Conservation (phyloP, 352 stramenopile genomes). For the Globisporangium recalcitrans region DNA sequence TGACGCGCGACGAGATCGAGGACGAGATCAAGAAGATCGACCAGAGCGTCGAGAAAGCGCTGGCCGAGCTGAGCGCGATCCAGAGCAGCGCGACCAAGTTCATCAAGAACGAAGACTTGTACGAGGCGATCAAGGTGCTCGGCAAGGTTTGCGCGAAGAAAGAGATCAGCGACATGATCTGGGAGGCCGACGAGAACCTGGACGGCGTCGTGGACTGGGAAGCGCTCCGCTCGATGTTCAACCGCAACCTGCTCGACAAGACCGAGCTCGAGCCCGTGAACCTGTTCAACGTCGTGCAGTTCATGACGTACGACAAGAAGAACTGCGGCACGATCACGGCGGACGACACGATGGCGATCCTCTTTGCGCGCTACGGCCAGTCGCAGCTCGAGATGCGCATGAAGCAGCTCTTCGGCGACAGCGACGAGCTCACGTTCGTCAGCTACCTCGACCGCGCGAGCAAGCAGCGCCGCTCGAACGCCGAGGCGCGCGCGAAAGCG, state of each 20-base stretch:
- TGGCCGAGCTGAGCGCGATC: constrained; percentile 40
- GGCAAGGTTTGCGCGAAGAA: constrained; percentile 91
- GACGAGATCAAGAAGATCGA: constrained; percentile 67
- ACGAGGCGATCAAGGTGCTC: constrained; percentile 90
- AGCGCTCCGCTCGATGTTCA: constrained; percentile 95
- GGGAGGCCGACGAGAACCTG: constrained; percentile 97
- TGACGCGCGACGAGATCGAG: constrained; percentile 76
- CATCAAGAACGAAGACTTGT: constrained; percentile 91
- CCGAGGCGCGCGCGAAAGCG: constrained; percentile 43
- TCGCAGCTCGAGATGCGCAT: constrained; percentile 88
- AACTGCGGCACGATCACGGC: constrained; percentile 92
- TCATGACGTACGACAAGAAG: constrained; percentile 97
- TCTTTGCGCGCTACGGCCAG: constrained; percentile 91
- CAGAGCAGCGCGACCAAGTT: constrained; percentile 56
- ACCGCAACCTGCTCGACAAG: constrained; percentile 93
- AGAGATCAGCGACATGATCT: constrained; percentile 97
- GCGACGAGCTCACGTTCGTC: constrained; percentile 74
- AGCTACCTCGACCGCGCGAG: constrained; percentile 73
- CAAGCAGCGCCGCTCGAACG: constrained; percentile 66
- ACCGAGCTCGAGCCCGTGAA: constrained; percentile 94
- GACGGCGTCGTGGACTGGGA: constrained; percentile 94
- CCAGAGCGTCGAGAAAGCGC: constrained; percentile 44
- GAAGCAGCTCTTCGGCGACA: constrained; percentile 89
- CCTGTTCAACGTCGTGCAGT: constrained; percentile 96
- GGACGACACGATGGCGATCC: constrained; percentile 98